Conservation (phyloP, 192 early-diverging fungal genomes). For the Chytriomyces sp. region DNA sequence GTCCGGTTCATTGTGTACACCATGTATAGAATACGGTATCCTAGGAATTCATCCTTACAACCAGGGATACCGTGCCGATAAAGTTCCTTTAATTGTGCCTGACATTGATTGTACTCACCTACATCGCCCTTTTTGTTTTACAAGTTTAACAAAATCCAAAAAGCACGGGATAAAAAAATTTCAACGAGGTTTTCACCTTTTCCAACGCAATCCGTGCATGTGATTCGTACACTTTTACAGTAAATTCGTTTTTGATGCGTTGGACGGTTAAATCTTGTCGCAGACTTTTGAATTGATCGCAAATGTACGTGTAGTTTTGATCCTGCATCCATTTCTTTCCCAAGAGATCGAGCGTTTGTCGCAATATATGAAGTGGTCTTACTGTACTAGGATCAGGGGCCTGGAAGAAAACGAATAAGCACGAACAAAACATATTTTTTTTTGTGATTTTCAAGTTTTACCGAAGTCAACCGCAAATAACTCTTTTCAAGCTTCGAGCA, state of each 20-base stretch:
- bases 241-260: constrained; percentile 91
- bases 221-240: constrained; percentile 91
- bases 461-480: constrained; percentile 90
- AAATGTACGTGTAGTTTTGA: constrained; percentile 92
- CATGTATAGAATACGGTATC: constrained; percentile 92
- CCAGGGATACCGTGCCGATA: constrained; percentile 74
- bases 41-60: constrained; percentile 86
- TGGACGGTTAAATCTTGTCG: constrained; percentile 97
- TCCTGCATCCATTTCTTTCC: constrained; percentile 81
- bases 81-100: constrained; percentile 89
- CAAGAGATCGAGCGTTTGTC: constrained; percentile 77
- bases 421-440: not conserved
- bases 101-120: constrained; percentile 98
- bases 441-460: constrained; percentile 36
- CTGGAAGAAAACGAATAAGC: constrained; percentile 32
- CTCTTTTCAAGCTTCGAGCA: constrained; percentile 84
- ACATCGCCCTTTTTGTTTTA: constrained; percentile 74
- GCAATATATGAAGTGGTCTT: constrained; percentile 80
- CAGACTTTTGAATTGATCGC: constrained; percentile 95
- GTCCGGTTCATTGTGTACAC: constrained; percentile 85
- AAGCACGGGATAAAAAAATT: too few relatives aligned
- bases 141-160: too few relatives aligned
- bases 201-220: constrained; percentile 96
- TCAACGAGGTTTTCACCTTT: too few relatives aligned
- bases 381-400: constrained; percentile 94